These are phyloP conservation scores for Ilyonectria sp. DNA, from an alignment of 2,329 filamentous ascomycete species.

Conservation along the genomic window DNA sequence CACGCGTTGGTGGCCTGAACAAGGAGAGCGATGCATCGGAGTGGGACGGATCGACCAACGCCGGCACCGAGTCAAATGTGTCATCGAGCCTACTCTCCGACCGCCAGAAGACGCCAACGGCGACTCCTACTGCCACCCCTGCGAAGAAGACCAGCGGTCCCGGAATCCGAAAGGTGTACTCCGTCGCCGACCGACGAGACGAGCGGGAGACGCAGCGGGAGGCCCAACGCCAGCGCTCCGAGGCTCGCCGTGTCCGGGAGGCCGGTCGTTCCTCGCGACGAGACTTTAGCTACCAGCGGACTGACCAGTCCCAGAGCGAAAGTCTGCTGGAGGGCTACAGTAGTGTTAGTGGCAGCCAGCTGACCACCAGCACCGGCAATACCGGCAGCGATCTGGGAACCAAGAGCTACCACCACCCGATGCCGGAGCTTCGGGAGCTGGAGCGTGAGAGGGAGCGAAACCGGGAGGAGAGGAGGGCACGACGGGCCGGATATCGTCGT, in stretches of 20 bases:
- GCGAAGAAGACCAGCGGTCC: constrained; percentile 47
- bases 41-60: constrained; percentile 82
- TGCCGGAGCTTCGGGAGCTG: constrained; percentile 64
- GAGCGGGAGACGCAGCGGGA: constrained; percentile 69
- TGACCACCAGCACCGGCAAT: constrained; percentile 52
- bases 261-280: constrained; percentile 63
- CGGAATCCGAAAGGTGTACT: constrained; percentile 75
- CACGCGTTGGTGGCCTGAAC: constrained; percentile 91
- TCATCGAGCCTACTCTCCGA: constrained; percentile 73
- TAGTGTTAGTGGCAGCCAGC: constrained; percentile 52
- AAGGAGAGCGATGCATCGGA: constrained; percentile 82
- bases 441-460: constrained; percentile 52
- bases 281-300: constrained; percentile 69
- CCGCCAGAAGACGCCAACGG: constrained; percentile 70
- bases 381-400: constrained; percentile 67
- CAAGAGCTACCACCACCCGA: constrained; percentile 70
- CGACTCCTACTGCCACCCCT: constrained; percentile 63
- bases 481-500: constrained; percentile 53
- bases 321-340: constrained; percentile 54
- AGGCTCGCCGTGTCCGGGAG: constrained; percentile 70
- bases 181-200: constrained; percentile 68
- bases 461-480: constrained; percentile 54
- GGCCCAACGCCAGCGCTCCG: constrained; percentile 68
- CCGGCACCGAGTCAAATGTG: constrained; percentile 74
- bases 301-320: constrained; percentile 48